Evolutionary conservation across 371 early-diverging fungal genomes (phyloP).

Genomic region (Rhizomucor pusillus): DNA sequence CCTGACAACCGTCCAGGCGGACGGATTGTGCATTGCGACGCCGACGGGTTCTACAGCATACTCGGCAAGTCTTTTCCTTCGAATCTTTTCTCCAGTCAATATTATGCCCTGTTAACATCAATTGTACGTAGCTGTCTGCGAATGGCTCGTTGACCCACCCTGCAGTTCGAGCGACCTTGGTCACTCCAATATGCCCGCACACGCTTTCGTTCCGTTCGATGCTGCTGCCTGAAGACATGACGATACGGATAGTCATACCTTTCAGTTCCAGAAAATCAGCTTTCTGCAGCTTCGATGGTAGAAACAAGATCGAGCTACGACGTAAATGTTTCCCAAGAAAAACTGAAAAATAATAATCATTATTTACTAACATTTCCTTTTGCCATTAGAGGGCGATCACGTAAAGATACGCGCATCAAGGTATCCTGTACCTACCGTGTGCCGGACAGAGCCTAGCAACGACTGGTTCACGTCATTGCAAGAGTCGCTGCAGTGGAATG

Average conservation of each 20-base stretch:
- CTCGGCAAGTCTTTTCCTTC: constrained; percentile 57
- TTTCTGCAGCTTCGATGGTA: constrained; percentile 88
- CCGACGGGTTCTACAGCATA: constrained; percentile 97
- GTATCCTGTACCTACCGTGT: constrained; percentile 90
- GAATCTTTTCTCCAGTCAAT: background rate
- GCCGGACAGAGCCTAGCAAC: constrained; percentile 61
- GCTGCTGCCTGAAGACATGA: constrained; percentile 86
- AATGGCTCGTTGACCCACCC: constrained; percentile 95
- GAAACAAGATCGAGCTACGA: constrained; percentile 78
- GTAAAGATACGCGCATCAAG: constrained; percentile 80
- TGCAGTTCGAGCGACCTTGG: constrained; percentile 82
- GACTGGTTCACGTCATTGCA: constrained; percentile 85
- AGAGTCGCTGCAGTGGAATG: constrained; percentile 82
- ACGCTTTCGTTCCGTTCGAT: constrained; percentile 92
- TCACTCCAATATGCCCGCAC: constrained; percentile 95
- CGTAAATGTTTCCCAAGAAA: constrained; percentile 44
- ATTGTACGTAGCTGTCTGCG: constrained; percentile 77
- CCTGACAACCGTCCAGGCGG: constrained; percentile 84
- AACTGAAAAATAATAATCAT: background rate
- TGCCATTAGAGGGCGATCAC: constrained; percentile 74
- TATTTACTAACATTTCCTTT: background rate
- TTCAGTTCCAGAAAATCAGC: constrained; percentile 68
- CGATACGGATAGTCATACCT: constrained; percentile 73
- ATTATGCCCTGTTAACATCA: background rate
- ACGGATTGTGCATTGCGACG: constrained; percentile 89